Percentiles rank a stretch among this genome's conserved stretches.
Conservation (phyloP, 2,329 filamentous ascomycete species). For the Chlorencoelia australis region DNA sequence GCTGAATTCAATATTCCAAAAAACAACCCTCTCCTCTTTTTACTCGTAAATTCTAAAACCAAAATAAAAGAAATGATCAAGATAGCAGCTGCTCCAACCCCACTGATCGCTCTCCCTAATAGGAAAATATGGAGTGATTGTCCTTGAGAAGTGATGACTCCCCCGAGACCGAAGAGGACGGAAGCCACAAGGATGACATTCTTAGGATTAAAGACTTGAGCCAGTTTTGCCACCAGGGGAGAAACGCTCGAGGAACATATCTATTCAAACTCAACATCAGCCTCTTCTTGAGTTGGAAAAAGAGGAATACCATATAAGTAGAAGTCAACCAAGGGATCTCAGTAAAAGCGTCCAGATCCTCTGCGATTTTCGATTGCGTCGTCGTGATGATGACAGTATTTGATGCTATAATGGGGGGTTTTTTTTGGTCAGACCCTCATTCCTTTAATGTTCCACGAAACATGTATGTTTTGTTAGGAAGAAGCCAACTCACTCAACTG, state of each 20-base stretch:
- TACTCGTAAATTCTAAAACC: conserved; percentile 61
- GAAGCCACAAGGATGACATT: conserved; percentile 54
- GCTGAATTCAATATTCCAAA: conserved; percentile 66
- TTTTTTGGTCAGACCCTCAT: conserved; percentile 1
- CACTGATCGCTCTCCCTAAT: conserved; percentile 55
- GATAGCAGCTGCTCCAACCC: conserved; percentile 60
- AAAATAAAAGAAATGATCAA: conserved; percentile 67
- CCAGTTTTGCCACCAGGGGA: conserved; percentile 61
- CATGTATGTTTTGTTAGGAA: too few relatives aligned
- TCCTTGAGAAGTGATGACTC: conserved; percentile 54
- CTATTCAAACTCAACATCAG: too few relatives aligned
- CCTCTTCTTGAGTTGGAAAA: not conserved
- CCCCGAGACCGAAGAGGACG: conserved; percentile 48
- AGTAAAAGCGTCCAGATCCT: conserved; percentile 64
- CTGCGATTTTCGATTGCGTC: conserved; percentile 66
- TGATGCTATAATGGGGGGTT: conserved; percentile 24
- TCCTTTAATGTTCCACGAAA: not conserved
- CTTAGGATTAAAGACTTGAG: conserved; percentile 63
- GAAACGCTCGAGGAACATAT: conserved; percentile 49
- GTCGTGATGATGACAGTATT: conserved; percentile 79
- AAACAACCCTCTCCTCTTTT: conserved; percentile 58
- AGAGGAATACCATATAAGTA: conserved; percentile 41
- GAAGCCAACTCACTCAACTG: conserved; percentile 39
- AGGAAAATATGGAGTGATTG: conserved; percentile 52
- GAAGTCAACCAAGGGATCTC: conserved; percentile 74